These are phyloP conservation scores for Magnolia sinica DNA, from an alignment of 164 flowering plant genomes.

Conservation along the genomic window DNA sequence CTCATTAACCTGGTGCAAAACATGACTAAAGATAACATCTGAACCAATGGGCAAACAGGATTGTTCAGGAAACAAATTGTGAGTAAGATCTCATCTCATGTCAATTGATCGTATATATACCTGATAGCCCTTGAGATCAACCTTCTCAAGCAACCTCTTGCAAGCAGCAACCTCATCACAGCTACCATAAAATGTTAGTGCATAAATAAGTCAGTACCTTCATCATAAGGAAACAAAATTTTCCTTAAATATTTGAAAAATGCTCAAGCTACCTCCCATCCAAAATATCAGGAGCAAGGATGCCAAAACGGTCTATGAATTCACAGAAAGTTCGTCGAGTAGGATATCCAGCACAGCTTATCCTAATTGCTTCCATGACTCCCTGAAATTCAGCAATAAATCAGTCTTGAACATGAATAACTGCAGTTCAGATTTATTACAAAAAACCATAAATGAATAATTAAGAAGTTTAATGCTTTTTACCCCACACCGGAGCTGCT, in stretches of 20 bases:
- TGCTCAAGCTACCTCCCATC: slow-evolving; percentile 58
- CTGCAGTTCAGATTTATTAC: neutral
- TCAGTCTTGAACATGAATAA: neutral
- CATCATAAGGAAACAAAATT: neutral
- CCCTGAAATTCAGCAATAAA: slow-evolving; percentile 46
- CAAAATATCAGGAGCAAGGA: slow-evolving; percentile 84
- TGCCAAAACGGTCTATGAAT: slow-evolving; percentile 82
- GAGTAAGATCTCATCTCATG: neutral
- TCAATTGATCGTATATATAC: slow-evolving; percentile 29
- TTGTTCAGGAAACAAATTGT: neutral
- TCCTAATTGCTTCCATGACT: slow-evolving; percentile 98
- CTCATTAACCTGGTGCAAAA: no score
- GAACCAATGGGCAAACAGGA: neutral
- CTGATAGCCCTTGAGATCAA: slow-evolving; percentile 90
- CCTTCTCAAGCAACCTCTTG: slow-evolving; percentile 75
- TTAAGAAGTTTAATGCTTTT: slow-evolving; percentile 14
- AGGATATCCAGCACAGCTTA: slow-evolving; percentile 97
- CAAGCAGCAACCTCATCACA: slow-evolving; percentile 76
- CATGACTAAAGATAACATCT: no score
- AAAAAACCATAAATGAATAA: slow-evolving; percentile 5
- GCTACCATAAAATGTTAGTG: slow-evolving; percentile 31
- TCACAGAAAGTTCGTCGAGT: slow-evolving; percentile 81
- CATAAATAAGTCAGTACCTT: neutral
- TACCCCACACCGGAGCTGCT: slow-evolving; percentile 98
- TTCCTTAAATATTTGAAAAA: neutral